A percentile compares a stretch with the other conserved stretches of the same genome.
phyloP scores from a whole-genome alignment of 345 rosid genomes.

The Camelina hispida region DNA sequence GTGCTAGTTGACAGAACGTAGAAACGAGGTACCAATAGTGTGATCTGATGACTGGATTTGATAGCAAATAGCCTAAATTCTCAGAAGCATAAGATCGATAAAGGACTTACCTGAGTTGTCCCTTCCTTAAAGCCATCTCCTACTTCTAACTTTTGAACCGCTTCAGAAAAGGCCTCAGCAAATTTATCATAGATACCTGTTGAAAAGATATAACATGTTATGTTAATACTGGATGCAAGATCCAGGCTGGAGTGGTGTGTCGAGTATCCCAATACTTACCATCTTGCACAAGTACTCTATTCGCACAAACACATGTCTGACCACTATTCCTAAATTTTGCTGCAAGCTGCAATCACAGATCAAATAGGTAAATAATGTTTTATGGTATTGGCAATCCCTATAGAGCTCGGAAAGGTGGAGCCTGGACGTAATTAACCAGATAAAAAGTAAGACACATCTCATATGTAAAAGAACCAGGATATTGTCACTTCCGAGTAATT shows the following conservation, averaged over 20 bases:
- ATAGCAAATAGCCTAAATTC: neutral
- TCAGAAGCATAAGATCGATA: neutral
- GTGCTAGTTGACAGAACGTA: constrained; percentile 17
- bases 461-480: constrained; percentile 7
- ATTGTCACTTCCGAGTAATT: neutral
- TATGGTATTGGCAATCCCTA: constrained; percentile 7
- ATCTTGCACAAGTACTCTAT: constrained; percentile 92
- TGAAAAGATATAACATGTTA: constrained; percentile 19
- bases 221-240: constrained; percentile 22
- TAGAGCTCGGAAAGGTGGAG: constrained; percentile 16
- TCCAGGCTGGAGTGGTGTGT: constrained; percentile 5
- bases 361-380: constrained; percentile 9
- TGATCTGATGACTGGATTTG: constrained; percentile 17
- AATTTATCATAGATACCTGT: constrained; percentile 95
- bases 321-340: constrained; percentile 96
- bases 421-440: constrained; percentile 16
- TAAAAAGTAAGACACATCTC: constrained; percentile 15
- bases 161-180: constrained; percentile 79
- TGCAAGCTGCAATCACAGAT: constrained; percentile 71
- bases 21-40: constrained; percentile 9
- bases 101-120: constrained; percentile 60
- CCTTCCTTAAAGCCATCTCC: constrained; percentile 96
- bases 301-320: constrained; percentile 97
- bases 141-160: constrained; percentile 85
- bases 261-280: constrained; percentile 55